Evolutionary conservation across 2,329 filamentous ascomycete genomes (phyloP), one percentile per base, ranked within the genome.

Genomic region (Ascochyta pisi): DNA sequence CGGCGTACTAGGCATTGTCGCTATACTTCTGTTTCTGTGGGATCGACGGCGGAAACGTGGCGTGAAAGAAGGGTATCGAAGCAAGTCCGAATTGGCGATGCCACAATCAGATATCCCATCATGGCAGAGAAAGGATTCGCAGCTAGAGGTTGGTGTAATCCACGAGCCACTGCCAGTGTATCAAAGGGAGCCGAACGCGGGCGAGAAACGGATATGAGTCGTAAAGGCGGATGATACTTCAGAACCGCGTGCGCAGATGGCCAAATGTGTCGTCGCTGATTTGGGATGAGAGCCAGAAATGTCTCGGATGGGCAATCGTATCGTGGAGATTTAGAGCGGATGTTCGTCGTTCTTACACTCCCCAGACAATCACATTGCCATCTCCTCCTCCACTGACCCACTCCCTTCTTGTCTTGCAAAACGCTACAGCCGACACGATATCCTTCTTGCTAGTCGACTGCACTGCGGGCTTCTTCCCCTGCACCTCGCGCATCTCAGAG

Each of bases 361-460:
- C 71, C 73, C 73, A 75, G 4, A 75, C 73, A 7, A 74, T 58
- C 1, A 74, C 73, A 61, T 73, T 73, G 1, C 81, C 81, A 67
- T 83, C 79, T 8, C 79, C 80, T 31, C 79, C 81, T 34, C 77
- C 81, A 68, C 79, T 82, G 19, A 76, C 78, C 78, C 79, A 82
- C 57, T 80, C 77, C 63, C 76, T 78, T 35, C 79, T 73, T 37
- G 71, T 65, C 54, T 73, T 71, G 64, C 81, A 82, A 65, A 80
- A 81, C 0, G 78, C 77, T 13, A 83, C 79, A 29, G 79, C 78
- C 61, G 76, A 77, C 3, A 82, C 80, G 8, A 82, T 75, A 41
- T 80, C 76, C 54, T 74, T 80, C 63, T 79, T 79, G 27, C 66
- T 53, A 13, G 49, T 50, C 12, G 41, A 29, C 10, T 77, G 54